Conservation (phyloP, 129 eudicot genomes). For the Dittrichia graveolens region DNA sequence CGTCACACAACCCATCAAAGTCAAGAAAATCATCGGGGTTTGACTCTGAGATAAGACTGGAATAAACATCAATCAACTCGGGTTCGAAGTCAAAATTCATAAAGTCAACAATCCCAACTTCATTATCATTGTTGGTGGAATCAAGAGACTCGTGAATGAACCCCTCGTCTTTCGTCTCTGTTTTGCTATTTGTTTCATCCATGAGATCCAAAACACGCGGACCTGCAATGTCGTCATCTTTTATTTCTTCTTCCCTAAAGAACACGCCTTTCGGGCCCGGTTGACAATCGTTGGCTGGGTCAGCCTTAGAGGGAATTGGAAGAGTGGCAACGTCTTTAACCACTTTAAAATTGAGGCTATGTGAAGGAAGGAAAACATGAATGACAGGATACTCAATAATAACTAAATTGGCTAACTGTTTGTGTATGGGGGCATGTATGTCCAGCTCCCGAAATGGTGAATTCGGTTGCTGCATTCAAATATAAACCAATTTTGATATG, state of each 20-base stretch:
- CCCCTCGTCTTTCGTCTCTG: constrained; percentile 18
- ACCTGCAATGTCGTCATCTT: constrained; percentile 43
- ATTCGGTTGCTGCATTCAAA: constrained; percentile 50
- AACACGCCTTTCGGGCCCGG: constrained; percentile 46
- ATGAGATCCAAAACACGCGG: constrained; percentile 55
- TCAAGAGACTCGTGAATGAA: not conserved
- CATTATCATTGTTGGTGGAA: constrained; percentile 5
- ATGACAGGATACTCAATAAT: constrained; percentile 88
- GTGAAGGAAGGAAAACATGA: constrained; percentile 69
- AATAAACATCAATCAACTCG: constrained; percentile 51
- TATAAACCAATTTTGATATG: constrained; percentile 2
- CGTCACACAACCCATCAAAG: constrained; percentile 50
- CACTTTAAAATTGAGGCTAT: constrained; percentile 52
- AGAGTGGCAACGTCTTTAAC: constrained; percentile 31
- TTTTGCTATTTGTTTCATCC: constrained; percentile 23
- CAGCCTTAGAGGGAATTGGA: constrained; percentile 22
- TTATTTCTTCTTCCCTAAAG: constrained; percentile 73
- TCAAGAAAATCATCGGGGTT: constrained; percentile 67
- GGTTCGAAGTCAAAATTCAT: constrained; percentile 58
- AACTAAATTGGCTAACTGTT: constrained; percentile 54
- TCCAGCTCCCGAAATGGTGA: constrained; percentile 72
- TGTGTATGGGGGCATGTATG: constrained; percentile 52
- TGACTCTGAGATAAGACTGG: constrained; percentile 43
- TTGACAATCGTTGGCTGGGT: constrained; percentile 24
- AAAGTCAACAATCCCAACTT: constrained; percentile 30